Evolutionary conservation across 169 alveolate species (phyloP), one percentile per base, ranked within the genome.

Genomic region (Plasmodium yoelii): DNA sequence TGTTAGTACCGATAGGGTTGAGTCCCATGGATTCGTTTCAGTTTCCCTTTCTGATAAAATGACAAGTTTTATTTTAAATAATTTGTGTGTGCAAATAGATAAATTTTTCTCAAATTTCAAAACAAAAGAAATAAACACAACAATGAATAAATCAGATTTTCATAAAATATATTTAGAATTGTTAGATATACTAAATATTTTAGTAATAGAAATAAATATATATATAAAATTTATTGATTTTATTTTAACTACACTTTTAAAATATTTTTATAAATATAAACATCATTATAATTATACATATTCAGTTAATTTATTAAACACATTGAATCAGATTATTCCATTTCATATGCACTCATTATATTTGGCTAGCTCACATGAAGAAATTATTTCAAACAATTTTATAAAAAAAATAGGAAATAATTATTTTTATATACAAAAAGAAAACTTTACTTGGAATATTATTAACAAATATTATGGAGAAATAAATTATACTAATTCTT

Each of bases 221-320:
- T 49, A 86, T 64, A 60, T 60, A 24, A 64, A 57, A 18, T 28
- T 46, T 53, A 86, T 86, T 46, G 42, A 70, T 60, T 12, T 63
- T 49, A 70, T 86, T 39, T 64, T 86, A 69, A 18, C 46, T 49
- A 49, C 61, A 57, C 69, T 26, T 34, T 46, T 53, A 59, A 34
- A 70, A 46, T 12, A 13, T 56, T 28, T 86, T 28, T 34, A 69
- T 64, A 70, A 61, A 22, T 87, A 86, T 28, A 69, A 51, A 10
- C 87, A 61, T 47, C 87, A 70, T 8, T 86, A 86, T 47, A 86
- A 70, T 72, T 86, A 86, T 86, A 28, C 70, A 18, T 86, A 47
- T 55, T 69, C 87, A 1, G 55, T 86, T 69, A 63, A 28, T 15
- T 42, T 86, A 19, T 74, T 86, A n/a, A 60, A 53, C 9, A 13